These are phyloP conservation scores for Allium sativum DNA, from an alignment of 106 monocot genomes.

Conservation along the genomic window DNA sequence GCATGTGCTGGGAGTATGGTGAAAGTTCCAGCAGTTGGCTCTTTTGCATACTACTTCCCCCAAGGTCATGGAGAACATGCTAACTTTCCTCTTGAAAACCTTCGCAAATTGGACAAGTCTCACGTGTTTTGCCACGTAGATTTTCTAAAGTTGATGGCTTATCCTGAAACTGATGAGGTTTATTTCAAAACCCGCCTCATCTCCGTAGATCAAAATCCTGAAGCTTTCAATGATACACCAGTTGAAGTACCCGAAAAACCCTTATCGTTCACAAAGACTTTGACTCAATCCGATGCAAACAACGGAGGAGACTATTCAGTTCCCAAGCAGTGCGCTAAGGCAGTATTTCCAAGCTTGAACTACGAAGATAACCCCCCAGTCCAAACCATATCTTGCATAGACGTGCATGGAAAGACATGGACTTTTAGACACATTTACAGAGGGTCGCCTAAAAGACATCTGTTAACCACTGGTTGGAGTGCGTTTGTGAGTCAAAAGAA, in stretches of 20 bases:
- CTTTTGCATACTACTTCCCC: slow-evolving; percentile 43
- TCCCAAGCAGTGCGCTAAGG: slow-evolving; percentile 49
- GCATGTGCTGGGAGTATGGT: slow-evolving; percentile 57
- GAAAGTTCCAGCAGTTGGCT: slow-evolving; percentile 31
- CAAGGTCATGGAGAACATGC: slow-evolving; percentile 55
- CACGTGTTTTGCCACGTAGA: slow-evolving; percentile 26
- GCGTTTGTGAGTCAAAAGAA: slow-evolving; percentile 57
- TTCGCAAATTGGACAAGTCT: slow-evolving; percentile 8
- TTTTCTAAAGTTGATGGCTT: slow-evolving; percentile 35
- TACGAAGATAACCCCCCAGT: slow-evolving; percentile 49
- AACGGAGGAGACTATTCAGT: slow-evolving; percentile 53
- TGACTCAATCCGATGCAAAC: slow-evolving; percentile 60
- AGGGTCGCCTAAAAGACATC: slow-evolving; percentile 46
- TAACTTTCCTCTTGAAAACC: slow-evolving; percentile 9
- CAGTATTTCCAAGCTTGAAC: slow-evolving; percentile 51
- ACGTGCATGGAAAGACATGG: slow-evolving; percentile 53
- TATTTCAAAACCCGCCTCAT: slow-evolving; percentile 28
- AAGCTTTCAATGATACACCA: background rate
- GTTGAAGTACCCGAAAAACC: slow-evolving; percentile 14
- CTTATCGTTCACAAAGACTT: slow-evolving; percentile 43
- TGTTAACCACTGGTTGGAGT: slow-evolving; percentile 61
- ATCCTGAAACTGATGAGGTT: slow-evolving; percentile 45
- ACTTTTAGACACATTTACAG: slow-evolving; percentile 55
- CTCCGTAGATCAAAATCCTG: slow-evolving; percentile 9
- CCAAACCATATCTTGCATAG: slow-evolving; percentile 36